phyloP scores from a whole-genome alignment of 2,329 filamentous ascomycete genomes.

The Aspergillus candidus region DNA sequence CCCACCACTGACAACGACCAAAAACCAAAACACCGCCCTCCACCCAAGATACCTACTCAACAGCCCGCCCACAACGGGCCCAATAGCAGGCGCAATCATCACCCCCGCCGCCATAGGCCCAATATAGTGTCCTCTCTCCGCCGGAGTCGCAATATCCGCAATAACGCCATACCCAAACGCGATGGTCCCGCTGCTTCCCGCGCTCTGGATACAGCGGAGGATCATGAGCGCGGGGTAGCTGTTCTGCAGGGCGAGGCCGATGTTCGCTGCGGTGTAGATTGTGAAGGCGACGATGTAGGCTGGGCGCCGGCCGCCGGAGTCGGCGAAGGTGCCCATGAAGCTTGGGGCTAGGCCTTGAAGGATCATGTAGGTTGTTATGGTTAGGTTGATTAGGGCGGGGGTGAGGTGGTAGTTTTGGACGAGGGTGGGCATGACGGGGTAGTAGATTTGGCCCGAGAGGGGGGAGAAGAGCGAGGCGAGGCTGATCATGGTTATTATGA shows the following conservation, averaged over 20 bases:
- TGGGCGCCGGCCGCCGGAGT: slow-evolving; percentile 41
- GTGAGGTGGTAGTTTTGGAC: slow-evolving; percentile 23
- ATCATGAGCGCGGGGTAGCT: slow-evolving; percentile 42
- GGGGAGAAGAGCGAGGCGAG: slow-evolving; percentile 32
- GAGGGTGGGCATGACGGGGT: slow-evolving; percentile 34
- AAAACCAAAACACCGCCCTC: slow-evolving; percentile 38
- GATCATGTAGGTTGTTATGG: slow-evolving; percentile 43
- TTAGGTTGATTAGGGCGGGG: slow-evolving; percentile 27
- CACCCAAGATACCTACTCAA: slow-evolving; percentile 32
- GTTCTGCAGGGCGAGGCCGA: slow-evolving; percentile 32
- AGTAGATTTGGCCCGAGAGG: slow-evolving; percentile 34
- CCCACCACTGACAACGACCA: slow-evolving; percentile 33
- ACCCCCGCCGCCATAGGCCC: slow-evolving; percentile 36
- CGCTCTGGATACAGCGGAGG: slow-evolving; percentile 45
- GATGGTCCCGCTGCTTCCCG: slow-evolving; percentile 45
- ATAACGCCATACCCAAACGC: slow-evolving; percentile 43
- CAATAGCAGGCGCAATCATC: slow-evolving; percentile 26
- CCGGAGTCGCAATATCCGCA: slow-evolving; percentile 35
- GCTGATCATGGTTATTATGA: slow-evolving; percentile 34
- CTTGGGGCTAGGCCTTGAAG: slow-evolving; percentile 47
- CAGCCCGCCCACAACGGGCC: slow-evolving; percentile 40
- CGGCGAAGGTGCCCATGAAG: slow-evolving; percentile 47
- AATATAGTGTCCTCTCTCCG: slow-evolving; percentile 36
- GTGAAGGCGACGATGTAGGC: slow-evolving; percentile 43
- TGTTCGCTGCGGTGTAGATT: slow-evolving; percentile 45